Base-by-base conservation (phyloP, 768 basidiomycete species). In the Plicaturopsis crispa region DNA sequence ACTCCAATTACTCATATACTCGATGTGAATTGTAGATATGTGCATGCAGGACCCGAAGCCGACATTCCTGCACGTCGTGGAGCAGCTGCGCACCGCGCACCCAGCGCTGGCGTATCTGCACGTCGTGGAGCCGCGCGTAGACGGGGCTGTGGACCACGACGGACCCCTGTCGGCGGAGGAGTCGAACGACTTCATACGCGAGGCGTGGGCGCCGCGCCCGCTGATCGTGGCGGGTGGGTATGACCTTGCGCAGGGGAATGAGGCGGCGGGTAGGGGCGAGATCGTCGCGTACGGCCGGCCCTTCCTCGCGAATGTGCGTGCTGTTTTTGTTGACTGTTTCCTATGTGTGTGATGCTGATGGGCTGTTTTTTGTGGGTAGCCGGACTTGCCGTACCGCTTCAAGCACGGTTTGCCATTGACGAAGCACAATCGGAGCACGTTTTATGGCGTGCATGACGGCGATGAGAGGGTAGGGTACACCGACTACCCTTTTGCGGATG, bases 101-200 rank as follows among this genome's bases (percentile, higher is more conserved):
- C 63, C 63, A 7, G 36, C 55, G 13, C 49, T 73, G 5, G 67
- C 67, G 4, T 72, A 73, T 50, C 39, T 72, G 5, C 66, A 69
- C 47, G 35, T 64, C 35, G 48, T 57, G 18, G 63, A 69, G 44
- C 53, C 65, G 16, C 48, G 55, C 16, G 37, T 50, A 2, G 13
- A 46, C 6, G 46, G 50, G 11, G 5, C 2, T n/a, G 1, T 0
- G 8, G 47, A 50, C 16, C 3, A 4, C 35, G 5, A 8, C 3
- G 23, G 30, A 28, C 35, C 2, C 6, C 24, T 19, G 16, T 23
- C 38, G 3, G 47, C 24, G 0, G 41, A 39, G 3, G 42, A 48
- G 30, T 52, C 45, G 1, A 67, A 64, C 31, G 61, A 61, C 35
- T 64, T 66, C 42, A 36, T 67, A 21, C 56, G 61, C 13, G 22